Conservation (phyloP, 2,329 filamentous ascomycete genomes). For the Monosporascus sp. region DNA sequence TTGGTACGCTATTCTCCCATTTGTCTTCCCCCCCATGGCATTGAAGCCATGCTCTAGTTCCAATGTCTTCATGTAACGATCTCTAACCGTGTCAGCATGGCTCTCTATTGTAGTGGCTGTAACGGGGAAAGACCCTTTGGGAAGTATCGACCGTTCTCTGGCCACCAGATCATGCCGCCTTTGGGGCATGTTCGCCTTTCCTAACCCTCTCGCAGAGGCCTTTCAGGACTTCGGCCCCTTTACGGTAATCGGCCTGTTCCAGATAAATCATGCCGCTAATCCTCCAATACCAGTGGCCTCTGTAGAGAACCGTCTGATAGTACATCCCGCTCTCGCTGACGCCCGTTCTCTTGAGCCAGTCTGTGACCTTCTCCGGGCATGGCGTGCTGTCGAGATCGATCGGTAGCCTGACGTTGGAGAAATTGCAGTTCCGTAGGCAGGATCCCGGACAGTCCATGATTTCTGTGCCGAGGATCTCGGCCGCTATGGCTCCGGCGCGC, state of each 20-base stretch:
- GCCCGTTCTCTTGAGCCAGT: constrained; percentile 40
- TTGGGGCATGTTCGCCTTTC: constrained; percentile 27
- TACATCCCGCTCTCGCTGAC: constrained; percentile 47
- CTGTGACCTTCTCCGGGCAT: constrained; percentile 28
- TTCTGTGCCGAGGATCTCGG: constrained; percentile 50
- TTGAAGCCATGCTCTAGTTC: too few relatives aligned
- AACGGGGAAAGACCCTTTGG: background rate
- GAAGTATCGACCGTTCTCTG: background rate
- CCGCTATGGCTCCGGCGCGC: constrained; percentile 44
- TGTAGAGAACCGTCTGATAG: constrained; percentile 50
- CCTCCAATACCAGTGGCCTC: constrained; percentile 52
- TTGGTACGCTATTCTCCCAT: too few relatives aligned
- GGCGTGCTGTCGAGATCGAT: constrained; percentile 26
- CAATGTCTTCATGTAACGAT: too few relatives aligned
- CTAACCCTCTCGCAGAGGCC: constrained; percentile 36
- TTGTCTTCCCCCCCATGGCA: too few relatives aligned
- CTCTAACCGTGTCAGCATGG: too few relatives aligned
- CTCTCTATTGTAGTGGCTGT: background rate
- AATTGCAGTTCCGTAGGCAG: constrained; percentile 39
- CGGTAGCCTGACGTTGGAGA: constrained; percentile 57
- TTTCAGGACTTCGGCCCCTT: constrained; percentile 18
- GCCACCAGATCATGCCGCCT: too few relatives aligned
- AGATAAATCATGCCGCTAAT: constrained; percentile 62
- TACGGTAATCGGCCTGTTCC: constrained; percentile 52
- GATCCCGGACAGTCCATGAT: constrained; percentile 46